Percentiles rank a stretch among this genome's conserved stretches.
Evolutionary conservation across 2,329 filamentous ascomycete genomes (phyloP).

Genomic region (Aspergillus amoenus): DNA sequence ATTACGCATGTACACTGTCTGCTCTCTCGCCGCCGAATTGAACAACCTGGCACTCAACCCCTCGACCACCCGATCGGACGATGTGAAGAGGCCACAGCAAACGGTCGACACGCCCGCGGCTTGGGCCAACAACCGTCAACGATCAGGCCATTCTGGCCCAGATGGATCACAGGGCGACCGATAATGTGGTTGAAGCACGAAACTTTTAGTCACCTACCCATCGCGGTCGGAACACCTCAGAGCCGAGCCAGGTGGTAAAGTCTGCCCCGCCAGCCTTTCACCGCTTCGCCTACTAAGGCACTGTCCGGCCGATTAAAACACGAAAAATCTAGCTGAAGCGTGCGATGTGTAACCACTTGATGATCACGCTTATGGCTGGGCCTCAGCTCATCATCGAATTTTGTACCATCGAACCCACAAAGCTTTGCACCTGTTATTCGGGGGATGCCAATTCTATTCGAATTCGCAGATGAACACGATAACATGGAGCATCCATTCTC

Average conservation of each 20-base stretch:
- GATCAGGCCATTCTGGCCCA: conserved; percentile 33
- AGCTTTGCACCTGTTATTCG: conserved; percentile 2
- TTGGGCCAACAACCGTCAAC: conserved; percentile 31
- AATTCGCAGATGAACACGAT: conserved; percentile 3
- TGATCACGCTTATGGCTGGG: conserved; percentile 12
- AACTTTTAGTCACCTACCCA: background rate
- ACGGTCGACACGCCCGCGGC: conserved; percentile 33
- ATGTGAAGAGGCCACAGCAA: conserved; percentile 43
- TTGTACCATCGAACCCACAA: conserved; percentile 11
- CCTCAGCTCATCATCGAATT: conserved; percentile 13
- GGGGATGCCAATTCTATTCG: background rate
- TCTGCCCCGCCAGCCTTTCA: background rate
- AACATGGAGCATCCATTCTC: background rate
- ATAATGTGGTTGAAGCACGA: conserved; percentile 19
- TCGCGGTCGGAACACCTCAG: background rate
- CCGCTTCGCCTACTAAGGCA: conserved; percentile 7
- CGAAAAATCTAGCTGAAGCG: conserved; percentile 12
- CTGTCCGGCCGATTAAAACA: background rate
- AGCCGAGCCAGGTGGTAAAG: background rate
- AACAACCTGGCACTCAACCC: conserved; percentile 39
- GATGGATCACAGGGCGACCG: conserved; percentile 35
- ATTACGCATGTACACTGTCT: conserved; percentile 45
- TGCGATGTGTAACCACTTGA: conserved; percentile 10
- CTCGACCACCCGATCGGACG: conserved; percentile 30
- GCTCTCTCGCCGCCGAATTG: conserved; percentile 47